These are phyloP conservation scores for Hypoxylon fragiforme DNA, from an alignment of 495 filamentous ascomycete genomes.

Conservation along the genomic window DNA sequence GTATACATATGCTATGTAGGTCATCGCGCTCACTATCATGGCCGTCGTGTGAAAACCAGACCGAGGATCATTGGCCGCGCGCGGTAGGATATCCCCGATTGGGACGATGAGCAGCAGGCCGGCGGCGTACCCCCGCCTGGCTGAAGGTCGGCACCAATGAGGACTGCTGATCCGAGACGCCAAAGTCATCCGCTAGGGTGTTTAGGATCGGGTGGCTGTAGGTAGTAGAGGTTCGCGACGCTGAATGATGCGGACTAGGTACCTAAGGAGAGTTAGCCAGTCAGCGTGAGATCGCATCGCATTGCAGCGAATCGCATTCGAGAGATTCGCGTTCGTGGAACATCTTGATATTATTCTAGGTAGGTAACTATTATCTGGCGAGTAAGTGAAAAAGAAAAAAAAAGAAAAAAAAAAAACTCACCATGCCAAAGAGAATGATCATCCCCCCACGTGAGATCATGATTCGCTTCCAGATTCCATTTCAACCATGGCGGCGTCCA, in stretches of 20 bases:
- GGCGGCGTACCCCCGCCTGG: constrained; percentile 78
- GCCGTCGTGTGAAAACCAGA: constrained; percentile 67
- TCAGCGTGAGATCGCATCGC: constrained; percentile 29
- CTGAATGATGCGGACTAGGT: constrained; percentile 45
- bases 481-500: constrained; percentile 61
- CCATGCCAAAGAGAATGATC: constrained; percentile 63
- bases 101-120: constrained; percentile 79
- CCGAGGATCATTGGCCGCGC: constrained; percentile 70
- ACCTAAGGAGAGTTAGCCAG: no score
- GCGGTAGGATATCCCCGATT: constrained; percentile 71
- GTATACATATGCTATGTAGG: neutral
- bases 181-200: constrained; percentile 63
- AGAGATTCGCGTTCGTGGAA: no score
- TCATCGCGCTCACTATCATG: constrained; percentile 52
- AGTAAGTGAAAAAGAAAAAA: no score
- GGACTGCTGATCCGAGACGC: constrained; percentile 58
- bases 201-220: constrained; percentile 73
- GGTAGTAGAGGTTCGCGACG: constrained; percentile 75
- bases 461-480: constrained; percentile 59
- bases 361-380: no score
- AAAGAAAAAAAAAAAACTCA: constrained; percentile 16
- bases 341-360: no score
- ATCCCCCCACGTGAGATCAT: constrained; percentile 61
- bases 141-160: constrained; percentile 72
- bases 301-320: no score